Conservation (phyloP, 495 filamentous ascomycete genomes). For the Penicillium antarcticum region DNA sequence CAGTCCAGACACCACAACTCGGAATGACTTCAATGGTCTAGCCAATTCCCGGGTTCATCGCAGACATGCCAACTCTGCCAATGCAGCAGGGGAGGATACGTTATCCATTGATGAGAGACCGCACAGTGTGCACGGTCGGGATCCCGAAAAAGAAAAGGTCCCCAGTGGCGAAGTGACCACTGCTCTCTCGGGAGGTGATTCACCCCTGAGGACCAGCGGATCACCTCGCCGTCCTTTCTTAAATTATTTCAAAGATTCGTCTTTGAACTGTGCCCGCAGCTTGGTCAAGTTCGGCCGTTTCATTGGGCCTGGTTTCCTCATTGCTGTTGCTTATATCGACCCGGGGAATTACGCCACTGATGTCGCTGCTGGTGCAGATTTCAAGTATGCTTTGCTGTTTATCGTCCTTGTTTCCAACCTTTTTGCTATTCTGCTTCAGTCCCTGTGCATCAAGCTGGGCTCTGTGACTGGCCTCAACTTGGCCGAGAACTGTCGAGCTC, state of each 20-base stretch:
- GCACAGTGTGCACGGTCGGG: constrained; percentile 20
- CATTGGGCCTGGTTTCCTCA: constrained; percentile 82
- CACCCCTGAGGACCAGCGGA: constrained; percentile 35
- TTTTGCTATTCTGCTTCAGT: constrained; percentile 81
- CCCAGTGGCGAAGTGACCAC: constrained; percentile 33
- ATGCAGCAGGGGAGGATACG: constrained; percentile 20
- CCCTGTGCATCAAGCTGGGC: constrained; percentile 78
- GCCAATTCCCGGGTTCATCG: constrained; percentile 39
- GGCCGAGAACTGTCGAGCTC: constrained; percentile 71
- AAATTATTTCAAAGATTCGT: constrained; percentile 13
- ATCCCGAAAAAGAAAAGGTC: constrained; percentile 25
- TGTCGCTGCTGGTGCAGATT: constrained; percentile 67
- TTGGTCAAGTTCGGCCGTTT: constrained; percentile 70
- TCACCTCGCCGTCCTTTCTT: constrained; percentile 37
- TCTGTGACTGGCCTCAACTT: constrained; percentile 83
- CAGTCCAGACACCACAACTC: constrained; percentile 56
- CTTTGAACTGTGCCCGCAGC: constrained; percentile 20
- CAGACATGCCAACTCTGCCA: constrained; percentile 26
- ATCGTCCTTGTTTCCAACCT: constrained; percentile 79
- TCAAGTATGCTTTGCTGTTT: constrained; percentile 68
- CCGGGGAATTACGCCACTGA: constrained; percentile 86
- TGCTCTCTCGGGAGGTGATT: constrained; percentile 29
- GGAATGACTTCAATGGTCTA: constrained; percentile 61
- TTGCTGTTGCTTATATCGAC: constrained; percentile 78
- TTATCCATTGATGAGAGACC: constrained; percentile 22